These are phyloP conservation scores for Citrus australasica DNA, from an alignment of 345 rosid species.

Conservation along the genomic window DNA sequence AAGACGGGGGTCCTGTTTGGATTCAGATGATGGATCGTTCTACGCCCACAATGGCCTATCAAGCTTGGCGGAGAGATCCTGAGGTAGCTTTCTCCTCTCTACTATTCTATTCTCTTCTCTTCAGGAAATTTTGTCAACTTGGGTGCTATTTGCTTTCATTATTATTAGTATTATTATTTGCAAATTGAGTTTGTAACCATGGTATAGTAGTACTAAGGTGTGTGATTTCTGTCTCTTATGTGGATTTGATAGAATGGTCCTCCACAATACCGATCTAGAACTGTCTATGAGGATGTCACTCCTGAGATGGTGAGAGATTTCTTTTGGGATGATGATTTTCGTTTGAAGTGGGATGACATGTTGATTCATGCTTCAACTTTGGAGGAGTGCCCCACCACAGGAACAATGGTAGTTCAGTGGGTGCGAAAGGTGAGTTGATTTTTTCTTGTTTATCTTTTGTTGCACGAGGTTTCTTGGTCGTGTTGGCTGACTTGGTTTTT, in stretches of 20 bases:
- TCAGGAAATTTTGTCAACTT: neutral
- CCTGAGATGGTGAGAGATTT: constrained; percentile 92
- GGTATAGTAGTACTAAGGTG: neutral
- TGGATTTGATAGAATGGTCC: constrained; percentile 62
- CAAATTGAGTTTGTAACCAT: neutral
- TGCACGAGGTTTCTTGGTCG: constrained; percentile 7
- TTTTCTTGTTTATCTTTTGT: neutral
- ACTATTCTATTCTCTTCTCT: neutral
- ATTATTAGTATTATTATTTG: neutral
- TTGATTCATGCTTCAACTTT: constrained; percentile 51
- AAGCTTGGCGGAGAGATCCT: constrained; percentile 93
- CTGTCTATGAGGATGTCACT: constrained; percentile 81
- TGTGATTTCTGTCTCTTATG: neutral
- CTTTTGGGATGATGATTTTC: constrained; percentile 95
- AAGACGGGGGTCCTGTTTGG: constrained; percentile 95
- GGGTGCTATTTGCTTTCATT: neutral
- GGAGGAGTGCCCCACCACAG: constrained; percentile 70
- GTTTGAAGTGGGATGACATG: constrained; percentile 91
- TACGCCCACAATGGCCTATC: constrained; percentile 59
- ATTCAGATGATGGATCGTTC: constrained; percentile 95
- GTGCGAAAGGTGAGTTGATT: constrained; percentile 68
- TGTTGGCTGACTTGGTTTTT: neutral
- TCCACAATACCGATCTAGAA: constrained; percentile 83
- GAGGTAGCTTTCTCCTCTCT: constrained; percentile 37
- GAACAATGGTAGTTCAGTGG: constrained; percentile 88